These are phyloP conservation scores for Chaetoceros tenuissimus DNA, from an alignment of 108 stramenopile species.

Conservation along the genomic window DNA sequence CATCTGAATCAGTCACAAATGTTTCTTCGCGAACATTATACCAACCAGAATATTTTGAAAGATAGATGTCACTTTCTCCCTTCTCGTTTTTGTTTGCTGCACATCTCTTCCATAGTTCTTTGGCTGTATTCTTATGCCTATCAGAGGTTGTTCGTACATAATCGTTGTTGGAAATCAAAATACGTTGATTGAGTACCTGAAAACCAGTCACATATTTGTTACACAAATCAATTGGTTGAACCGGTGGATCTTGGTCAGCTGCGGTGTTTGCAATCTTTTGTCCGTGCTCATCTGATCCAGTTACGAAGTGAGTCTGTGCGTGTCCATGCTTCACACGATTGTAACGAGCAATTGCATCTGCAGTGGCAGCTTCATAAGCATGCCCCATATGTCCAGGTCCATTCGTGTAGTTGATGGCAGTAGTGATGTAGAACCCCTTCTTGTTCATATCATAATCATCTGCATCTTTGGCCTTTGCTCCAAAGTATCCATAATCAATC, in stretches of 20 bases:
- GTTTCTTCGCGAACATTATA: conserved; percentile 97
- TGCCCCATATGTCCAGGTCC: conserved; percentile 98
- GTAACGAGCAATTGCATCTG: conserved; percentile 91
- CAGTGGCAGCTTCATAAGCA: conserved; percentile 92
- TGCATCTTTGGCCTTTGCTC: conserved; percentile 13
- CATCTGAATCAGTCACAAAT: conserved; percentile 94
- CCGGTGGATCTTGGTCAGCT: conserved; percentile 45
- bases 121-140: conserved; percentile 82
- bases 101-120: conserved; percentile 83
- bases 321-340: conserved; percentile 47
- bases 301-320: conserved; percentile 79
- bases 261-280: conserved; percentile 97
- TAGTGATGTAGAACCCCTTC: conserved; percentile 86
- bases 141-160: conserved; percentile 92
- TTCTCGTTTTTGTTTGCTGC: conserved; percentile 32
- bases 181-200: conserved; percentile 84
- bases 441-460: conserved; percentile 8
- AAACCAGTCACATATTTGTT: conserved; percentile 89
- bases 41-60: conserved; percentile 90
- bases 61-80: conserved; percentile 78
- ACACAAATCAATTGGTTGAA: conserved; percentile 85
- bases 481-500: conserved; percentile 61
- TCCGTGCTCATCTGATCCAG: conserved; percentile 98
- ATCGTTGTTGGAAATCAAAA: conserved; percentile 89
- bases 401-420: conserved; percentile 99